phyloP scores from a whole-genome alignment of 768 basidiomycete genomes.

The Boletus rufocinnamomeus region DNA sequence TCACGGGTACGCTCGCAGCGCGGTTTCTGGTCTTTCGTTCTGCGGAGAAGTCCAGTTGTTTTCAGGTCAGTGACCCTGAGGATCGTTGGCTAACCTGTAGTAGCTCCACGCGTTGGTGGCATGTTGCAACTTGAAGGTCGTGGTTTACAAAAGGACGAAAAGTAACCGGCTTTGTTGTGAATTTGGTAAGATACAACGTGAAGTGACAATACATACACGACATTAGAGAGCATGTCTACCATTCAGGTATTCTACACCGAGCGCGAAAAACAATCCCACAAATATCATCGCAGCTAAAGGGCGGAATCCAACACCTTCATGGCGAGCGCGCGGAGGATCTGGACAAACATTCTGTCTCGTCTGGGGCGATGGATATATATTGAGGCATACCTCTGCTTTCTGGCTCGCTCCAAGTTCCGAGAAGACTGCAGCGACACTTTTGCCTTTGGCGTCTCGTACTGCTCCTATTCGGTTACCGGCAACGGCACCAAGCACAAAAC shows the following conservation, averaged over 20 bases:
- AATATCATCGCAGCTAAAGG: slow-evolving; percentile 21
- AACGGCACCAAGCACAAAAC: slow-evolving; percentile 80
- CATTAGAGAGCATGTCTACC: not conserved
- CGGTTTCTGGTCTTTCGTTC: slow-evolving; percentile 15
- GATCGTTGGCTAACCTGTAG: slow-evolving; percentile 20
- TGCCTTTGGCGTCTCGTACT: slow-evolving; percentile 91
- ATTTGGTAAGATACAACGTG: not conserved
- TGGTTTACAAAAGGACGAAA: not conserved
- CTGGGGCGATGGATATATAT: not conserved
- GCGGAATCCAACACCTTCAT: slow-evolving; percentile 80
- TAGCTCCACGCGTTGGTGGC: slow-evolving; percentile 10
- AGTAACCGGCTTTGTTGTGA: slow-evolving; percentile 1
- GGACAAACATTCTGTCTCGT: not conserved
- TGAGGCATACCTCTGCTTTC: slow-evolving; percentile 76
- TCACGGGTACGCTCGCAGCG: slow-evolving; percentile 21
- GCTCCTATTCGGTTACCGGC: slow-evolving; percentile 92
- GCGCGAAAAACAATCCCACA: not conserved
- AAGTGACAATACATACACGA: not conserved
- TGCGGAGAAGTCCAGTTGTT: slow-evolving; percentile 8
- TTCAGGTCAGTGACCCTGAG: slow-evolving; percentile 3
- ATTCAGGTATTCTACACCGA: slow-evolving; percentile 12
- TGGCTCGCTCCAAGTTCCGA: slow-evolving; percentile 69
- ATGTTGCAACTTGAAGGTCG: slow-evolving; percentile 8
- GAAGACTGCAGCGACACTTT: slow-evolving; percentile 90
- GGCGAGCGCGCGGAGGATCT: slow-evolving; percentile 83